Evolutionary conservation across 768 basidiomycete genomes (phyloP), one percentile per base, ranked within the genome.

Genomic region (Auricularia cornea): DNA sequence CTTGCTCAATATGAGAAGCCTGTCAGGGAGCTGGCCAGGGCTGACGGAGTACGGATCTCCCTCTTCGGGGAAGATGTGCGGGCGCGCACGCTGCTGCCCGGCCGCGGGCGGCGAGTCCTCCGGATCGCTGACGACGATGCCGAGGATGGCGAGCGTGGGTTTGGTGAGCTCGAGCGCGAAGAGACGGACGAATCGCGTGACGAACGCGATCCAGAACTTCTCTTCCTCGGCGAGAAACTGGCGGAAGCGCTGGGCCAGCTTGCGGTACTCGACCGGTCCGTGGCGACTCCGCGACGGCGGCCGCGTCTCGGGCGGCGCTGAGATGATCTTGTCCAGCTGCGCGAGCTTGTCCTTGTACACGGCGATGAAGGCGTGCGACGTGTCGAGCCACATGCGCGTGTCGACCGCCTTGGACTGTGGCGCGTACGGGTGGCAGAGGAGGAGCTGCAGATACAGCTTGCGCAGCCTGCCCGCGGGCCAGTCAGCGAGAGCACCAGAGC

Each of bases 151-250:
- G 38, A 94, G 80, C 30, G 82, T 77, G 3, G 83, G 74, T 11
- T 80, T 77, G 1, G 85, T 87, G 68, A 90, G 85, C 41, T 82
- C 78, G n/a, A 94, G 79, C 3, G 74, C 81, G 65, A 90, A 93
- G 10, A 86, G 80, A 63, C 86, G 83, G 56, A 86, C 86, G 66
- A 94, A 78, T 38, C 94, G 84, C 59, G 86, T 77, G 54, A 94
- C 80, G 23, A 98, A 81, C 64, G 87, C 84, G 31, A 82, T 84
- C 89, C 94, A 99, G 74, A 96, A 97, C 68, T 86, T 88, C 72
- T 95, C 92, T 73, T 99, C 96, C 33, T 89, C 86, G 0, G 86
- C 82, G 16, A 99, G 83, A 72, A 94, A 97, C 69, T 93, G 88
- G 38, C 90, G 82, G 77, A 99, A 98, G 48, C 92, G 85, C 57